Evolutionary conservation across 495 filamentous ascomycete genomes (phyloP).

Genomic region (Hypoxylon perforatum): DNA sequence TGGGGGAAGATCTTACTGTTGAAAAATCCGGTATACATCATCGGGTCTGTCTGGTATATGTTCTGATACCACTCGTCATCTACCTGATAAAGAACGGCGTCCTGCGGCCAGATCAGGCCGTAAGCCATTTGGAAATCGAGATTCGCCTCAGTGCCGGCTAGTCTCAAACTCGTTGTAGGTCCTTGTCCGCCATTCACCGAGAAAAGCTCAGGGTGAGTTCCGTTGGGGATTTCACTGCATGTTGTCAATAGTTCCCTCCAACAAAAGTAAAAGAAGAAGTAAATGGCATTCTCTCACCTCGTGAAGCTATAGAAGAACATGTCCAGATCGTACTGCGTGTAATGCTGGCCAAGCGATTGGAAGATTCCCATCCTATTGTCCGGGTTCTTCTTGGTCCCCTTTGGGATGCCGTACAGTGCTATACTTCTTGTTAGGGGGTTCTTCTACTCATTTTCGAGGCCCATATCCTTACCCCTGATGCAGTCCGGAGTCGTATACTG

Average conservation of each 20-base stretch:
- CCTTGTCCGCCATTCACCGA: slow-evolving; percentile 52
- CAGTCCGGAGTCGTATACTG: slow-evolving; percentile 46
- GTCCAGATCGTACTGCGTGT: slow-evolving; percentile 66
- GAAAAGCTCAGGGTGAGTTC: slow-evolving; percentile 50
- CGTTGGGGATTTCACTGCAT: slow-evolving; percentile 47
- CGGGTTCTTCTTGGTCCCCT: slow-evolving; percentile 36
- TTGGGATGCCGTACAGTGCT: slow-evolving; percentile 47
- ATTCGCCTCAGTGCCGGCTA: slow-evolving; percentile 45
- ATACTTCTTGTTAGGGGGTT: slow-evolving; percentile 1
- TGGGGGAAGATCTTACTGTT: slow-evolving; percentile 39
- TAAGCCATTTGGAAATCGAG: slow-evolving; percentile 50
- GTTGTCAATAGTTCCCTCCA: not conserved
- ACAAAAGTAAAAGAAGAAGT: not conserved
- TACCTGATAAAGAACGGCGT: slow-evolving; percentile 66
- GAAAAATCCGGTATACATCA: slow-evolving; percentile 49
- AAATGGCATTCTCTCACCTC: slow-evolving; percentile 18
- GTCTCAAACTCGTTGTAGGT: slow-evolving; percentile 34
- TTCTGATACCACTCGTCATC: slow-evolving; percentile 62
- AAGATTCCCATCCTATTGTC: slow-evolving; percentile 49
- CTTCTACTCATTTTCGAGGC: not conserved
- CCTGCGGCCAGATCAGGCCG: slow-evolving; percentile 65
- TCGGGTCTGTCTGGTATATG: slow-evolving; percentile 31
- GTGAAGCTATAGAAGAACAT: slow-evolving; percentile 66
- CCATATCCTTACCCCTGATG: slow-evolving; percentile 34
- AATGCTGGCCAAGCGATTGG: slow-evolving; percentile 49